These are phyloP conservation scores for Geotrichum candidum DNA, from an alignment of 1,139 yeast species.

Conservation along the genomic window DNA sequence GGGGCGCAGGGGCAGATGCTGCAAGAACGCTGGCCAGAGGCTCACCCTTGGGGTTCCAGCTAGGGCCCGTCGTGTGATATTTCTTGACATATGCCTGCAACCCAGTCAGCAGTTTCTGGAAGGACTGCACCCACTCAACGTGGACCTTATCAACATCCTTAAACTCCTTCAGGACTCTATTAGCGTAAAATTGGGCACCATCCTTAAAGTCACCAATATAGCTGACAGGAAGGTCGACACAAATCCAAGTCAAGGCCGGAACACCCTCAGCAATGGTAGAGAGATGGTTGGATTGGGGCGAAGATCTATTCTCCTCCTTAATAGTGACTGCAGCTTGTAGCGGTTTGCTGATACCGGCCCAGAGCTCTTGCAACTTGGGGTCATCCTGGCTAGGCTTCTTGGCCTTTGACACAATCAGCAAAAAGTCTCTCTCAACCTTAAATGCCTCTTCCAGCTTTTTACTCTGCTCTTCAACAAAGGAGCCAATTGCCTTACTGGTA, in stretches of 20 bases:
- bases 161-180: constrained; percentile 77
- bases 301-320: constrained; percentile 68
- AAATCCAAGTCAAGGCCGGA: constrained; percentile 88
- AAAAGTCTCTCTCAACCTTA: constrained; percentile 50
- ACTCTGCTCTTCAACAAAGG: constrained; percentile 19
- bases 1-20: constrained; percentile 32
- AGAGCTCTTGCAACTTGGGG: constrained; percentile 49
- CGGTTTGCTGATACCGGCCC: constrained; percentile 61
- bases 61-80: constrained; percentile 72
- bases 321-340: constrained; percentile 54
- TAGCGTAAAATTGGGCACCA: constrained; percentile 89
- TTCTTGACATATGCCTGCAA: constrained; percentile 69
- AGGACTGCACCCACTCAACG: constrained; percentile 74
- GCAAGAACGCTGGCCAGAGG: constrained; percentile 35
- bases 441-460: constrained; percentile 51
- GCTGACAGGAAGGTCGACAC: constrained; percentile 64
- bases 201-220: constrained; percentile 80
- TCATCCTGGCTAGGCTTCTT: constrained; percentile 55
- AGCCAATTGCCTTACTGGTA: constrained; percentile 15
- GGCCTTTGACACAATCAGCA: constrained; percentile 54
- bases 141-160: constrained; percentile 63
- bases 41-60: constrained; percentile 59
- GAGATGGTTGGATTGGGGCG: constrained; percentile 61
- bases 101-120: constrained; percentile 57
- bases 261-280: constrained; percentile 85